Percentiles rank a stretch among this genome's conserved stretches.
These are phyloP conservation scores for Saussurea involucrata DNA, from an alignment of 129 eudicot species.

Conservation along the genomic window DNA sequence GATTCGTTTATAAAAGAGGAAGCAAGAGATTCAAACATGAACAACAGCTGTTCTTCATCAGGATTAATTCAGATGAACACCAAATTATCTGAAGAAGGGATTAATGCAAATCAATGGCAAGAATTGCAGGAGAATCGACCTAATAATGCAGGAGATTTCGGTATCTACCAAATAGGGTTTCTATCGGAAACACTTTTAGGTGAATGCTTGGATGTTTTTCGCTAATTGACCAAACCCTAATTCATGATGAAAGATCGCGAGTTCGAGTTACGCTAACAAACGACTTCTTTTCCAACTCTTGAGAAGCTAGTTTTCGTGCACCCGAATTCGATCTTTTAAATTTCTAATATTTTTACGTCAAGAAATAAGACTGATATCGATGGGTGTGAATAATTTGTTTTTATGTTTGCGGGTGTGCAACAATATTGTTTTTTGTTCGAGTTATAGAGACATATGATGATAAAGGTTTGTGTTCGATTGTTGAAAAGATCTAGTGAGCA, in stretches of 20 bases:
- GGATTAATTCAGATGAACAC: slow-evolving; percentile 10
- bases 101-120: slow-evolving; percentile 34
- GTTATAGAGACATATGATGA: neutral
- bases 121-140: too few species aligned
- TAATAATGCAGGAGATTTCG: slow-evolving; percentile 25
- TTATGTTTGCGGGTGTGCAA: neutral
- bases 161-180: slow-evolving; percentile 33
- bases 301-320: neutral
- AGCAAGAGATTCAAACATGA: slow-evolving; percentile 23
- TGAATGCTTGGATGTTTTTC: slow-evolving; percentile 30
- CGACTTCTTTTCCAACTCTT: neutral
- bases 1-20: slow-evolving; percentile 27
- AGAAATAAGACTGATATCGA: neutral
- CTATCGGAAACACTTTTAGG: neutral
- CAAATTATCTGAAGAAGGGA: slow-evolving; percentile 34
- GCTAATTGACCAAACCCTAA: neutral
- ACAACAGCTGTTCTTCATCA: neutral
- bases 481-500: neutral
- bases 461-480: neutral
- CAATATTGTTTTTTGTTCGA: neutral
- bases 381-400: neutral
- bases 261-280: neutral
- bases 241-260: neutral
- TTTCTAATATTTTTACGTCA: neutral
- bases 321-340: neutral